Evolutionary conservation across 768 basidiomycete genomes (phyloP).

Genomic region (Serendipita sp.): DNA sequence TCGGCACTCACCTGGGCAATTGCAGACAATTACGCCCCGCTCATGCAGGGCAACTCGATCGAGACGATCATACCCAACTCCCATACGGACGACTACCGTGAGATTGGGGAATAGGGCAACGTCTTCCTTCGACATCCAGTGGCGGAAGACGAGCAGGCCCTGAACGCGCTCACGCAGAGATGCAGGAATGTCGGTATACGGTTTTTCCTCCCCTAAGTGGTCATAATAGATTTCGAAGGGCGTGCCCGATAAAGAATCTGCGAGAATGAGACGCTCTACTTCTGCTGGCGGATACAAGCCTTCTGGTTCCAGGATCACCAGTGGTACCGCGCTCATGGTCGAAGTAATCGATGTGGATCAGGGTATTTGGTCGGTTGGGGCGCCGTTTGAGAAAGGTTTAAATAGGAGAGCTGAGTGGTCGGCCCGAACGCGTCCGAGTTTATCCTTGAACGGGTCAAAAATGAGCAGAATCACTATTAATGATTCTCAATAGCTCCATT

Average conservation of each 20-base stretch:
- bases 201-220: not conserved
- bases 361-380: no score
- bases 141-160: constrained; percentile 11
- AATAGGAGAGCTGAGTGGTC: no score
- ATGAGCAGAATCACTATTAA: no score
- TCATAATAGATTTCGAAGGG: not conserved
- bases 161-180: constrained; percentile 8
- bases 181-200: not conserved
- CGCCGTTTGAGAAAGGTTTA: no score
- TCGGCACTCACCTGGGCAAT: constrained; percentile 11
- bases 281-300: not conserved
- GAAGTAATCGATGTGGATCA: no score
- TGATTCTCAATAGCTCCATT: no score
- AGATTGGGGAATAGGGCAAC: constrained; percentile 12
- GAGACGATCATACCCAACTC: constrained; percentile 14
- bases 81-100: constrained; percentile 11
- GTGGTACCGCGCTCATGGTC: not conserved
- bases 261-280: not conserved
- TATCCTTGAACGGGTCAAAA: no score
- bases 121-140: constrained; percentile 9
- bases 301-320: constrained; percentile 4
- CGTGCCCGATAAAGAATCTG: not conserved
- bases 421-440: no score
- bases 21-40: constrained; percentile 12
- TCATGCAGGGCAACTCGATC: constrained; percentile 11